Percentiles rank a stretch among this genome's conserved stretches.
Conservation (phyloP, 305 asterid species). For the Fraxinus albicans region DNA sequence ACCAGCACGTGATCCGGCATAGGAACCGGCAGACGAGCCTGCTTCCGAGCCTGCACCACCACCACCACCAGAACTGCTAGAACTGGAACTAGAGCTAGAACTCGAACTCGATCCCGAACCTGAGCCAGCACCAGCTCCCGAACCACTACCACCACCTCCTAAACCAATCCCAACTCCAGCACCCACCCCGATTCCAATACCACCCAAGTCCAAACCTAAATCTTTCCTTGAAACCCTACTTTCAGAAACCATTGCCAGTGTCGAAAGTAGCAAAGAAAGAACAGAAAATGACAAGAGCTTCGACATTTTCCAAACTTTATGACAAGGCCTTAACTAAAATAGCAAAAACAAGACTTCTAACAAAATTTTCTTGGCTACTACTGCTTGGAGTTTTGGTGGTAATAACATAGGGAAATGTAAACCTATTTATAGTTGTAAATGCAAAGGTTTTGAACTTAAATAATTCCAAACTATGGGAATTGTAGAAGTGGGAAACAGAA, state of each 20-base stretch:
- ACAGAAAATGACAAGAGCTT: conserved; percentile 23
- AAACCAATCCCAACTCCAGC: conserved; percentile 45
- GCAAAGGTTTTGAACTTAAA: conserved; percentile 3
- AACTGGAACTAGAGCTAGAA: conserved; percentile 46
- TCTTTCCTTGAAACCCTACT: conserved; percentile 43
- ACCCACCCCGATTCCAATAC: conserved; percentile 41
- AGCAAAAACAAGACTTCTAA: neutral
- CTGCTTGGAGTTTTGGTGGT: conserved; percentile 18
- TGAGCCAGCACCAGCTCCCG: conserved; percentile 48
- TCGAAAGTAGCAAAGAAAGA: conserved; percentile 20
- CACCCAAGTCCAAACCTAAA: conserved; percentile 43
- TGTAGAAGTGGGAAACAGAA: neutral
- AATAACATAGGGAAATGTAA: neutral
- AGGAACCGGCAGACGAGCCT: conserved; percentile 56
- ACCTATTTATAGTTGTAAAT: conserved; percentile 48
- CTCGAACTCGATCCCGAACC: conserved; percentile 32
- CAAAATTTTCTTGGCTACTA: conserved; percentile 9
- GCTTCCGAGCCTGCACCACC: conserved; percentile 63
- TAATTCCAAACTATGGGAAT: conserved; percentile 9
- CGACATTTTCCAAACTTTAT: conserved; percentile 17
- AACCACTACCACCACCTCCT: conserved; percentile 50
- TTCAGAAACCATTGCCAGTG: conserved; percentile 23
- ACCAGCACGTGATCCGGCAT: conserved; percentile 66
- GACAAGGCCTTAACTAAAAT: neutral
- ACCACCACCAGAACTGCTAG: conserved; percentile 39